Conservation (phyloP, 2,329 filamentous ascomycete genomes). For the Gremmenia infestans region DNA sequence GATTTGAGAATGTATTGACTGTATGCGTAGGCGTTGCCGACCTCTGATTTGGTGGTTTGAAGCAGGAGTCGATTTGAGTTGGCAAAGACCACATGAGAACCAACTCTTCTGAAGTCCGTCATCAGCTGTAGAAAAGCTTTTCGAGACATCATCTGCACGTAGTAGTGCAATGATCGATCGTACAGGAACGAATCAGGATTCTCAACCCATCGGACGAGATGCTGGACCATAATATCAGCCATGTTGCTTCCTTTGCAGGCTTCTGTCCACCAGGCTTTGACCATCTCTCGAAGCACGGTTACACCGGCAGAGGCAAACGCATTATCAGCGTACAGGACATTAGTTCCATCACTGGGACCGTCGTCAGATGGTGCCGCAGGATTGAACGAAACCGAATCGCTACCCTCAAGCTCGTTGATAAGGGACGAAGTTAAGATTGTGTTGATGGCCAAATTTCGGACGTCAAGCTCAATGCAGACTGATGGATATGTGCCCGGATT, state of each 20-base stretch:
- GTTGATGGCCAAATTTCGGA: conserved; percentile 94
- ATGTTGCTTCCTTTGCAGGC: conserved; percentile 85
- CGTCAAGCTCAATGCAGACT: conserved; percentile 90
- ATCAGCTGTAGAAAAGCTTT: conserved; percentile 97
- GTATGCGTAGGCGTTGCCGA: conserved; percentile 94
- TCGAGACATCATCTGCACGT: conserved; percentile 97
- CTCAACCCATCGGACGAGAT: conserved; percentile 95
- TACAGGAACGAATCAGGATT: conserved; percentile 92
- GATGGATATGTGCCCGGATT: conserved; percentile 91
- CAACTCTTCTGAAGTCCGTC: conserved; percentile 91
- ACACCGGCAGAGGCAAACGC: conserved; percentile 92
- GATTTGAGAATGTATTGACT: conserved; percentile 97
- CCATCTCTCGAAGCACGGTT: conserved; percentile 91
- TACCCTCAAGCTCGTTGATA: conserved; percentile 92
- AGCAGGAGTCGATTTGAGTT: conserved; percentile 83
- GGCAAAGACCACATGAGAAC: conserved; percentile 93
- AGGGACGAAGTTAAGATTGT: conserved; percentile 94
- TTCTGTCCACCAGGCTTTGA: conserved; percentile 97
- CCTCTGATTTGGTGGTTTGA: conserved; percentile 93
- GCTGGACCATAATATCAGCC: conserved; percentile 96
- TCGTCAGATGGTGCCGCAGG: conserved; percentile 61
- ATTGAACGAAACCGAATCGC: conserved; percentile 82
- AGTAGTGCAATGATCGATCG: conserved; percentile 89
- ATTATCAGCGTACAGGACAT: conserved; percentile 75
- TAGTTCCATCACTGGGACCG: conserved; percentile 54